phyloP scores from a whole-genome alignment of 495 filamentous ascomycete species.

The Penicillium silybi region DNA sequence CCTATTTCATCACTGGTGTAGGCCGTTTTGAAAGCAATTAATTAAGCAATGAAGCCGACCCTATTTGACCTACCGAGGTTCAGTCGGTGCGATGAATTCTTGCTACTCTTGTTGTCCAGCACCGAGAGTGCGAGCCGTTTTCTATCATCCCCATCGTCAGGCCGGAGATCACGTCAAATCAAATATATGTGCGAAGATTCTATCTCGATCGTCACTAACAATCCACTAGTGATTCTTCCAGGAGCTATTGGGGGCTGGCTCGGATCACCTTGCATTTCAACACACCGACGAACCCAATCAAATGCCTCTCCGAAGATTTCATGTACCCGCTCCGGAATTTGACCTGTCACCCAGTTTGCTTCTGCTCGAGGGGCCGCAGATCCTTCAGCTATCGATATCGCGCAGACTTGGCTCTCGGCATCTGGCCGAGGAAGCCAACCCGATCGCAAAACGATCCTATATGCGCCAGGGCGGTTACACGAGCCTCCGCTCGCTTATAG shows the following conservation, averaged over 20 bases:
- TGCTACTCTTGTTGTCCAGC: constrained; percentile 20
- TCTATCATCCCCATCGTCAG: neutral
- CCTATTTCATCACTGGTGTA: neutral
- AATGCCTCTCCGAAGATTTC: neutral
- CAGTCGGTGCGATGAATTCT: neutral
- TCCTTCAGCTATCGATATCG: constrained; percentile 13
- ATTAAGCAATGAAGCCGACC: neutral
- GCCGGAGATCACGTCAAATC: constrained; percentile 5
- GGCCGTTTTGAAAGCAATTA: neutral
- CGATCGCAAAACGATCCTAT: neutral
- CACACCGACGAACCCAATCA: constrained; percentile 7
- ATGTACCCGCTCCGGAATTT: constrained; percentile 13
- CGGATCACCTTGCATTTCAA: constrained; percentile 17
- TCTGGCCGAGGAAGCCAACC: neutral
- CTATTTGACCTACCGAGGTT: neutral
- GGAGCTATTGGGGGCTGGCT: constrained; percentile 5
- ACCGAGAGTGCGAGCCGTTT: constrained; percentile 25
- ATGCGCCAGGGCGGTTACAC: constrained; percentile 2
- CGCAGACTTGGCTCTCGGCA: constrained; percentile 5
- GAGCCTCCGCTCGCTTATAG: constrained; percentile 3
- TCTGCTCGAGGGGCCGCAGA: constrained; percentile 1
- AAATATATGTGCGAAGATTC: neutral
- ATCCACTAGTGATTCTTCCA: neutral
- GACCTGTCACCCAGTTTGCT: constrained; percentile 17
- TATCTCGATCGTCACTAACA: neutral